These are phyloP conservation scores for Hondaea fermentalgiana DNA, from an alignment of 108 stramenopile genomes.

Conservation along the genomic window DNA sequence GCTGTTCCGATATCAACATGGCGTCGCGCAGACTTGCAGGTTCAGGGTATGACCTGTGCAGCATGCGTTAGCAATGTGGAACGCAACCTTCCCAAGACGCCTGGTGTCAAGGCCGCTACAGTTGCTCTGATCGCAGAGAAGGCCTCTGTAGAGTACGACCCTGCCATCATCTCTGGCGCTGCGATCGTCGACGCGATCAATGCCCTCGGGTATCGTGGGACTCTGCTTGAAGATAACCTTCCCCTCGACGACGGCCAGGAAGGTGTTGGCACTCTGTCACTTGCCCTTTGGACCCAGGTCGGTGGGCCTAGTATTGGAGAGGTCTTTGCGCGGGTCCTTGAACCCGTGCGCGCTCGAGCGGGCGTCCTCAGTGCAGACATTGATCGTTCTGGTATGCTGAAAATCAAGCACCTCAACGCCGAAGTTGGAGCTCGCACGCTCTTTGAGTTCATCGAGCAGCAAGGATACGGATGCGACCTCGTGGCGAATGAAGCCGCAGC, in stretches of 20 bases:
- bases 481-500: background rate
- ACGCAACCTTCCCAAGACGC: background rate
- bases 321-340: background rate
- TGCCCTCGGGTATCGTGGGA: background rate
- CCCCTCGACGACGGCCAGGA: background rate
- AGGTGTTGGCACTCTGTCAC: background rate
- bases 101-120: background rate
- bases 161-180: background rate
- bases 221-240: background rate
- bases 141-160: background rate
- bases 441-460: background rate
- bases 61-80: background rate
- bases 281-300: background rate
- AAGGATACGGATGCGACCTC: conserved; percentile 10
- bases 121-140: conserved; percentile 16
- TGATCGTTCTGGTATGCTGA: background rate
- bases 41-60: conserved; percentile 23
- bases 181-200: background rate
- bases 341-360: background rate
- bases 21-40: background rate
- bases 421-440: background rate
- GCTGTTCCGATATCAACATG: background rate
- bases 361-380: background rate
- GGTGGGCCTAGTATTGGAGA: background rate
- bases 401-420: background rate